phyloP scores from a whole-genome alignment of 306 rosid genomes.

The Quillaja saponaria region DNA sequence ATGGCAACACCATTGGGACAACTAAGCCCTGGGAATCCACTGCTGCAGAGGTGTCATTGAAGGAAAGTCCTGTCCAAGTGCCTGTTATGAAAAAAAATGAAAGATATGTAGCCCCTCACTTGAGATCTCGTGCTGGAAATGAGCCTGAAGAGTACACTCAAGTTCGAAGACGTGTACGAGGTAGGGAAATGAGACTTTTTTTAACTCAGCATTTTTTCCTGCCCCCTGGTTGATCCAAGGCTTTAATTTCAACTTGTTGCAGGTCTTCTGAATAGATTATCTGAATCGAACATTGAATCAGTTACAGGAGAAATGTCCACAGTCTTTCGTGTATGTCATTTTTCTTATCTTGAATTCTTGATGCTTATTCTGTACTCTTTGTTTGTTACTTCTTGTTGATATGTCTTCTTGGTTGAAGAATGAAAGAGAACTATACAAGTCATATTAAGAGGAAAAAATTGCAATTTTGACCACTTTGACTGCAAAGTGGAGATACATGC shows the following conservation, averaged over 20 bases:
- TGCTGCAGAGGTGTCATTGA: conserved; percentile 25
- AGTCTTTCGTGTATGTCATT: conserved; percentile 45
- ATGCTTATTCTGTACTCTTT: conserved; percentile 17
- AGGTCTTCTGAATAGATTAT: conserved; percentile 69
- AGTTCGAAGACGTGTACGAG: conserved; percentile 62
- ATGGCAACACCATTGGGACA: conserved; percentile 3
- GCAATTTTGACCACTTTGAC: too few relatives aligned
- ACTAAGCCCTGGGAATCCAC: conserved; percentile 26
- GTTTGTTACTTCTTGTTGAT: background rate
- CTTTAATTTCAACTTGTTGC: conserved; percentile 29
- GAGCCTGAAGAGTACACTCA: conserved; percentile 73
- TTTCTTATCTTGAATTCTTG: conserved; percentile 5
- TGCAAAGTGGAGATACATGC: too few relatives aligned
- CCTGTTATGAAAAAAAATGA: conserved; percentile 31
- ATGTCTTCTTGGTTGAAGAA: conserved; percentile 14
- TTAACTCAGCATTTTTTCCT: conserved; percentile 11
- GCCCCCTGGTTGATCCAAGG: conserved; percentile 7
- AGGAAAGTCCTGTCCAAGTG: conserved; percentile 37
- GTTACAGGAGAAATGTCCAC: conserved; percentile 62
- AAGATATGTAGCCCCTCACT: conserved; percentile 74
- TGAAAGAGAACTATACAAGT: too few relatives aligned
- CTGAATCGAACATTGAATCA: conserved; percentile 78
- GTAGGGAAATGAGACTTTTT: conserved; percentile 32
- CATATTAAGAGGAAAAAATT: too few relatives aligned
- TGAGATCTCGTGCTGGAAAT: conserved; percentile 64